Conservation (phyloP, 176 grass and related monocot genomes). For the Musa itinerans region DNA sequence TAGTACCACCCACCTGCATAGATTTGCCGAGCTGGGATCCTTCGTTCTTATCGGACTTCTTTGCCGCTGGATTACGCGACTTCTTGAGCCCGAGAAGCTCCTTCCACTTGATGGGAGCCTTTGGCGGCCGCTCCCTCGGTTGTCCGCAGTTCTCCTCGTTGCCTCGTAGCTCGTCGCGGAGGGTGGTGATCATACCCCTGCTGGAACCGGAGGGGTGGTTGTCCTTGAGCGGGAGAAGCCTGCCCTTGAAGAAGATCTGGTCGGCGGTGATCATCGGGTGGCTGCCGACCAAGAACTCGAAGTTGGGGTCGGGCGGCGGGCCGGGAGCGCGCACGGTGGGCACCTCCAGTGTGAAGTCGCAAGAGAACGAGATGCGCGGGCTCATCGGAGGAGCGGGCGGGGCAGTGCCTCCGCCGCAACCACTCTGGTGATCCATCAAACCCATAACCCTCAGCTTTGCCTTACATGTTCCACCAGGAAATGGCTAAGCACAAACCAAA, state of each 20-base stretch:
- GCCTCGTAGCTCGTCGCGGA: slow-evolving; percentile 55
- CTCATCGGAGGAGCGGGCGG: slow-evolving; percentile 27
- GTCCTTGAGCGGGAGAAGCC: slow-evolving; percentile 67
- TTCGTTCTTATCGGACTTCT: slow-evolving; percentile 36
- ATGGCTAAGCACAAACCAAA: background rate
- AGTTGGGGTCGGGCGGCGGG: slow-evolving; percentile 49
- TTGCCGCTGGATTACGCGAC: slow-evolving; percentile 21
- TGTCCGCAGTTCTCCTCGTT: slow-evolving; percentile 29
- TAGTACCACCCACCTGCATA: background rate
- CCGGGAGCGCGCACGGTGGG: slow-evolving; percentile 18
- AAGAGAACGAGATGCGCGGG: slow-evolving; percentile 94
- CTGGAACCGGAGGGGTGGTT: background rate
- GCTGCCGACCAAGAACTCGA: slow-evolving; percentile 90
- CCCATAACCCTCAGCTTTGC: slow-evolving; percentile 11
- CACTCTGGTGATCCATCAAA: slow-evolving; percentile 84
- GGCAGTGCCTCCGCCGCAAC: background rate
- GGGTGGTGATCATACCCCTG: background rate
- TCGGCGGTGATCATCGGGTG: slow-evolving; percentile 92
- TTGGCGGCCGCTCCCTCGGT: slow-evolving; percentile 10
- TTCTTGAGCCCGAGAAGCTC: slow-evolving; percentile 86
- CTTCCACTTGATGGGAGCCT: slow-evolving; percentile 59
- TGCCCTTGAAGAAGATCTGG: slow-evolving; percentile 90
- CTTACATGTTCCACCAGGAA: background rate
- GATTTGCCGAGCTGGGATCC: slow-evolving; percentile 22
- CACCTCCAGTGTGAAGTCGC: slow-evolving; percentile 78